Evolutionary conservation across 2,329 filamentous ascomycete genomes (phyloP).

Genomic region (Cercospora canescens): DNA sequence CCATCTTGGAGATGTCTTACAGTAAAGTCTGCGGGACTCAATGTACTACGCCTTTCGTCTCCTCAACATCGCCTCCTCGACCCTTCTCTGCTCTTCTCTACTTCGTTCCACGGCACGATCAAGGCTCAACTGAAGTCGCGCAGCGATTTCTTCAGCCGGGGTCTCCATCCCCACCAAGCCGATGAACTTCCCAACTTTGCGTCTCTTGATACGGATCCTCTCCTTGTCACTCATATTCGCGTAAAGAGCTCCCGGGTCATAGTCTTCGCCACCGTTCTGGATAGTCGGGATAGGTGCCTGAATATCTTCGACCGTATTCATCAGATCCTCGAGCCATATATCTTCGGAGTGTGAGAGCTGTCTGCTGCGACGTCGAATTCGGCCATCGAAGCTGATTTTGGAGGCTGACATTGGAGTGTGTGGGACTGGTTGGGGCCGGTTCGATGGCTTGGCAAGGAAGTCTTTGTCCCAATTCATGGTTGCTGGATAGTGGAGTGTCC

Average conservation of each 20-base stretch:
- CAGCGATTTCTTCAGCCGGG: slow-evolving; percentile 49
- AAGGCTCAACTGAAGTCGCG: slow-evolving; percentile 39
- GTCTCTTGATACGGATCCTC: slow-evolving; percentile 57
- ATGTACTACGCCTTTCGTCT: slow-evolving; percentile 26
- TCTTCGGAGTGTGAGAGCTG: slow-evolving; percentile 25
- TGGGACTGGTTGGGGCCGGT: neutral
- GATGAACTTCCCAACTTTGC: slow-evolving; percentile 73
- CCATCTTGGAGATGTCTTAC: too few relatives aligned
- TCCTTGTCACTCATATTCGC: slow-evolving; percentile 39
- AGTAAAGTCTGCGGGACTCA: too few relatives aligned
- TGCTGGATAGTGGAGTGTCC: slow-evolving; percentile 63
- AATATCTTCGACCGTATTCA: slow-evolving; percentile 41
- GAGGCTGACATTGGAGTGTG: slow-evolving; percentile 9
- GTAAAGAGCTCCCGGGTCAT: slow-evolving; percentile 22
- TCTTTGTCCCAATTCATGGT: slow-evolving; percentile 62
- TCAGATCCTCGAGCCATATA: slow-evolving; percentile 29
- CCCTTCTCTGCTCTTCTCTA: slow-evolving; percentile 34
- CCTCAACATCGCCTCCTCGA: slow-evolving; percentile 37
- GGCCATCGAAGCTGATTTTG: slow-evolving; percentile 3
- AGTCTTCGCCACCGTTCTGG: slow-evolving; percentile 11
- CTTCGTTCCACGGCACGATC: slow-evolving; percentile 33
- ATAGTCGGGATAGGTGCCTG: slow-evolving; percentile 24
- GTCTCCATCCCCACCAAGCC: slow-evolving; percentile 65
- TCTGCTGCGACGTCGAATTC: slow-evolving; percentile 16
- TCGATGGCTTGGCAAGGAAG: slow-evolving; percentile 35